Percentiles rank a stretch among this genome's conserved stretches.
Conservation (phyloP, 495 filamentous ascomycete species). For the Thozetella sp. region DNA sequence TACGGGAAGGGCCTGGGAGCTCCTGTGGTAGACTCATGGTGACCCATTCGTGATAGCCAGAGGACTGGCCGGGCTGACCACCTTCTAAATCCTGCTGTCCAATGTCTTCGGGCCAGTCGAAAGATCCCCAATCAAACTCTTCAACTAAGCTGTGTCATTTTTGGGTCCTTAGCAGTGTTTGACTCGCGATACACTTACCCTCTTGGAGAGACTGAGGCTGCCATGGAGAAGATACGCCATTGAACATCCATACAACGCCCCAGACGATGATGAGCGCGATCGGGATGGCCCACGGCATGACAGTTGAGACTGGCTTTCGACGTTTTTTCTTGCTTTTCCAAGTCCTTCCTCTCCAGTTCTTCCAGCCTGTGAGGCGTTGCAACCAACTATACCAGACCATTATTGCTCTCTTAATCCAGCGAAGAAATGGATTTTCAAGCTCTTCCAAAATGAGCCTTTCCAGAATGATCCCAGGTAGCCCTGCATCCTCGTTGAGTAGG, state of each 20-base stretch:
- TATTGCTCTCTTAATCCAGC: no score
- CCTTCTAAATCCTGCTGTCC: neutral
- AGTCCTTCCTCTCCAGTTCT: neutral
- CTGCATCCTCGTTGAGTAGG: no score
- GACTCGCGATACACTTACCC: neutral
- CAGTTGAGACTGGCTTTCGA: neutral
- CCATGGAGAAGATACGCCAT: neutral
- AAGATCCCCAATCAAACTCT: neutral
- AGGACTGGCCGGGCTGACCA: neutral
- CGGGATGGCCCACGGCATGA: neutral
- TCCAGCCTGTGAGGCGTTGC: neutral
- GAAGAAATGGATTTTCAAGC: no score
- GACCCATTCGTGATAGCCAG: neutral
- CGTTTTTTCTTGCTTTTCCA: neutral
- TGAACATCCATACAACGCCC: neutral
- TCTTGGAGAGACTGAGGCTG: neutral
- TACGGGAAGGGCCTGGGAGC: no score
- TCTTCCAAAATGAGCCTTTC: no score
- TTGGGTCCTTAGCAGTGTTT: neutral
- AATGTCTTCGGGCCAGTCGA: neutral
- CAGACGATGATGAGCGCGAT: neutral
- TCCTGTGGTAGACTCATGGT: neutral
- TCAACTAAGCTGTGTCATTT: neutral
- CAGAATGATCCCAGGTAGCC: no score
- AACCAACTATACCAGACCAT: no score